Percentiles rank a stretch among this genome's conserved stretches.
phyloP scores from a whole-genome alignment of 2,329 filamentous ascomycete species.

The Verticillium alfalfae region DNA sequence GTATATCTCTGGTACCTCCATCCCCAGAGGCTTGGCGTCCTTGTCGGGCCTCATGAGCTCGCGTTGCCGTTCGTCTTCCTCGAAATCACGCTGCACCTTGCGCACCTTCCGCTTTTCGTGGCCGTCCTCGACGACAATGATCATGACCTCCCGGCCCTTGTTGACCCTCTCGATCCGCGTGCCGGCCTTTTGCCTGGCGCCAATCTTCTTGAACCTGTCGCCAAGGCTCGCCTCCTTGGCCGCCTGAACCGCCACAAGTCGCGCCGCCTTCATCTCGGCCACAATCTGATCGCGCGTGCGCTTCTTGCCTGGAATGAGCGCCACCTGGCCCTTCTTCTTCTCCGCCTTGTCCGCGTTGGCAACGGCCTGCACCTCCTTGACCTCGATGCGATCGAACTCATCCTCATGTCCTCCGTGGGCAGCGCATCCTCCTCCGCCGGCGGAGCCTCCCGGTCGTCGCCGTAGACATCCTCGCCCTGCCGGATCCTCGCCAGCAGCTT shows the following conservation, averaged over 20 bases:
- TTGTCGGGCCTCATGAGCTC: constrained; percentile 50
- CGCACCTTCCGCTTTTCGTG: constrained; percentile 61
- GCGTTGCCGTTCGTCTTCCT: constrained; percentile 24
- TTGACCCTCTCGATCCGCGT: constrained; percentile 56
- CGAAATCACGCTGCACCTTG: constrained; percentile 36
- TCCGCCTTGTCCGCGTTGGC: constrained; percentile 43
- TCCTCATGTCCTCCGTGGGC: constrained; percentile 53
- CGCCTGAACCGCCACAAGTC: constrained; percentile 50
- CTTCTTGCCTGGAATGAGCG: constrained; percentile 51
- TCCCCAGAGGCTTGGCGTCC: constrained; percentile 52
- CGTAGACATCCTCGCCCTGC: constrained; percentile 62
- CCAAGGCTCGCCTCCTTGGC: constrained; percentile 47
- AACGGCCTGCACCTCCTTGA: constrained; percentile 47
- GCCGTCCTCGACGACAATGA: constrained; percentile 61
- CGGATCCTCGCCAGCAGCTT: constrained; percentile 67
- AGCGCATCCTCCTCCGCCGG: constrained; percentile 22
- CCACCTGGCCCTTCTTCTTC: constrained; percentile 56
- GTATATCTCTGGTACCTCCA: constrained; percentile 60
- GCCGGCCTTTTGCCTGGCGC: constrained; percentile 44
- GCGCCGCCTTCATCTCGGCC: constrained; percentile 59
- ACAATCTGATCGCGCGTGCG: constrained; percentile 61
- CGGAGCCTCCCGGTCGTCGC: constrained; percentile 21
- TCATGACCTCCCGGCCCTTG: constrained; percentile 58
- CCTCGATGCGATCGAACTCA: constrained; percentile 56
- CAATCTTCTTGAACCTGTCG: constrained; percentile 60